phyloP scores from a whole-genome alignment of 2,329 filamentous ascomycete species.

The Trichoderma afroharzianum region DNA sequence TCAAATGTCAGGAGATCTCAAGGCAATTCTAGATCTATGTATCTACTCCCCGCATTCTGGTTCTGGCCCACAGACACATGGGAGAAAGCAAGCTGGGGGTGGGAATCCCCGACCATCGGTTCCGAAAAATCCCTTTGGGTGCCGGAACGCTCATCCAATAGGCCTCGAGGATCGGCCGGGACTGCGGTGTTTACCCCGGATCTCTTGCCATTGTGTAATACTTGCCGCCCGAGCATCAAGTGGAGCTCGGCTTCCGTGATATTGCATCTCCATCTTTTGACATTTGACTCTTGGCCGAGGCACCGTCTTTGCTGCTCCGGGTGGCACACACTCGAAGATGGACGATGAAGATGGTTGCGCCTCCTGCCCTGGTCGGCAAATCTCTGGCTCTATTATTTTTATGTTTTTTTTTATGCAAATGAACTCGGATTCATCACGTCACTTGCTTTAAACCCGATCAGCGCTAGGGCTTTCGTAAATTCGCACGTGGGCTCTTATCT shows the following conservation, averaged over 20 bases:
- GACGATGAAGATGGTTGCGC: neutral
- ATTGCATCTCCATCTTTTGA: conserved; percentile 5
- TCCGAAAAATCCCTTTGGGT: conserved; percentile 27
- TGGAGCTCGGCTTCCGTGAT: conserved; percentile 22
- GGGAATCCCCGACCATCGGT: conserved; percentile 17
- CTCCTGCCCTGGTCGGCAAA: conserved; percentile 1
- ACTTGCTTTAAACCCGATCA: conserved; percentile 10
- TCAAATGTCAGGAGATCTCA: neutral
- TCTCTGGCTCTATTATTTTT: conserved; percentile 9
- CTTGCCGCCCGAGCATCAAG: conserved; percentile 24
- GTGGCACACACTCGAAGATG: neutral
- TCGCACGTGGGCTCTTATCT: conserved; percentile 19
- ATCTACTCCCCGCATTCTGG: conserved; percentile 13
- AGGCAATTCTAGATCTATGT: neutral
- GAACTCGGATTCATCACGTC: neutral
- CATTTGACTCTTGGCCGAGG: neutral
- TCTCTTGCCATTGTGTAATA: conserved; percentile 19
- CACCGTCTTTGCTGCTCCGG: neutral
- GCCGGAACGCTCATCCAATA: conserved; percentile 22
- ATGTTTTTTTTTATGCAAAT: neutral
- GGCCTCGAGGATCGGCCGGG: conserved; percentile 12
- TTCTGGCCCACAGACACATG: conserved; percentile 18
- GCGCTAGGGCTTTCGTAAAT: conserved; percentile 17
- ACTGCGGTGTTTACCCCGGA: conserved; percentile 19
- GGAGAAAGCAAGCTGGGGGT: neutral